phyloP scores from a whole-genome alignment of 805 yeast genomes.

The Hanseniaspora vineae region DNA sequence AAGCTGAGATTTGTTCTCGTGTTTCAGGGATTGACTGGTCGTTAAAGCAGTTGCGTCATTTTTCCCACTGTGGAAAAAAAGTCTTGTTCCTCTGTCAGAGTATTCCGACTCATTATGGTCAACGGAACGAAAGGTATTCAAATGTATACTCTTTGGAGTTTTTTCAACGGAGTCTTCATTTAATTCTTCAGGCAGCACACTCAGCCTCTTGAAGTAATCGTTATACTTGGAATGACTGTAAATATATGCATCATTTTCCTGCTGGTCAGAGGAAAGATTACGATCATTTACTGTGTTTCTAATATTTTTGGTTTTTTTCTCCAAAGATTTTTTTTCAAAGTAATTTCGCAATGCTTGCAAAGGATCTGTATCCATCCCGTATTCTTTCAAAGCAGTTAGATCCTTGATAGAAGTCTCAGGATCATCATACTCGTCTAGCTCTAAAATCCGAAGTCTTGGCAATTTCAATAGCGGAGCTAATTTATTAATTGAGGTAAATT shows the following conservation, averaged over 20 bases:
- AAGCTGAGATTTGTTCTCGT: too few relatives aligned
- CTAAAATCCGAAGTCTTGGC: slow-evolving; percentile 40
- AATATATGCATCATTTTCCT: slow-evolving; percentile 9
- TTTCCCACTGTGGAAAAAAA: too few relatives aligned
- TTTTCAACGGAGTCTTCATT: slow-evolving; percentile 3
- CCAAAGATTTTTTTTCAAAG: slow-evolving; percentile 7
- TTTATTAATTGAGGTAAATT: slow-evolving; percentile 29
- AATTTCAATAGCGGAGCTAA: slow-evolving; percentile 45
- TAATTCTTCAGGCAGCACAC: slow-evolving; percentile 45
- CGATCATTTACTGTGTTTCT: too few relatives aligned
- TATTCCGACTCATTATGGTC: too few relatives aligned
- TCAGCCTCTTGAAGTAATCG: slow-evolving; percentile 53
- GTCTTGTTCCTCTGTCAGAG: too few relatives aligned
- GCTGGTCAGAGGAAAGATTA: neutral
- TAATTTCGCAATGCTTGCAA: slow-evolving; percentile 22
- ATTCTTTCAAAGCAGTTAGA: slow-evolving; percentile 26
- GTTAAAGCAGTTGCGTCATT: too few relatives aligned
- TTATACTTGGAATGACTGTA: slow-evolving; percentile 32
- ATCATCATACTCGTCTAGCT: slow-evolving; percentile 38
- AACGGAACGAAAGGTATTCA: too few relatives aligned
- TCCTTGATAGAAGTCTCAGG: slow-evolving; percentile 40
- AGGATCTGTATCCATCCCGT: slow-evolving; percentile 31
- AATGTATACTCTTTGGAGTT: neutral
- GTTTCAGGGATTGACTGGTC: too few relatives aligned
- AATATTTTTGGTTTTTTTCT: neutral